phyloP scores from a whole-genome alignment of 257 asterid genomes.

The Solanum chiquidenum region DNA sequence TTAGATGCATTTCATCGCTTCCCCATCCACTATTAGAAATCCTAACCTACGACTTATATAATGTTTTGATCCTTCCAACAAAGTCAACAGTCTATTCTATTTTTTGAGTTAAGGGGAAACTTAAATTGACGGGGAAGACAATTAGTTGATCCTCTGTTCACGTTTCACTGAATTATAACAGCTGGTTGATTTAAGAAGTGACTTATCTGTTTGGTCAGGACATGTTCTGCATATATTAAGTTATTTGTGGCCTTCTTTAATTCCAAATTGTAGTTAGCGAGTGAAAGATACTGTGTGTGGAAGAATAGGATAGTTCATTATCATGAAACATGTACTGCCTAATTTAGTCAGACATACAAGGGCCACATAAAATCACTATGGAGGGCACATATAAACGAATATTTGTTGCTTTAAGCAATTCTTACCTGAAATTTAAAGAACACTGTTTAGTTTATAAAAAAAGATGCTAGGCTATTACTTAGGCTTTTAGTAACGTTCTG shows the following conservation, averaged over 20 bases:
- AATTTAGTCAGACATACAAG: neutral
- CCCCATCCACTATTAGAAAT: neutral
- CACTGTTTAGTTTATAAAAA: neutral
- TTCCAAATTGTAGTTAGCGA: neutral
- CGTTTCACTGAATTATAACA: neutral
- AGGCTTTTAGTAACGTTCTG: neutral
- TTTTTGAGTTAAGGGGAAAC: neutral
- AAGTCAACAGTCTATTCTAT: neutral
- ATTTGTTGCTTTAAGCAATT: neutral
- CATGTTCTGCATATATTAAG: neutral
- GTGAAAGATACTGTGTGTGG: neutral
- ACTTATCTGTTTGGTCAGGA: neutral
- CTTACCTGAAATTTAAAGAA: neutral
- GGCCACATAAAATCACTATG: neutral
- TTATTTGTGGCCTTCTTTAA: neutral
- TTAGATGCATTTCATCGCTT: neutral
- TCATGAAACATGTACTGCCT: neutral
- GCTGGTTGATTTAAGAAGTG: neutral
- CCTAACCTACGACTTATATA: neutral
- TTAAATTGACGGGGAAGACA: neutral
- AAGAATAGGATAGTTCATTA: neutral
- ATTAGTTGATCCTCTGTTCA: neutral
- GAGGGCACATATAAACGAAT: neutral
- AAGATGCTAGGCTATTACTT: neutral
- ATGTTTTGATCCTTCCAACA: neutral